Evolutionary conservation across 371 early-diverging fungal species (phyloP).

Genomic region (Syncephalastrum contaminatum): DNA sequence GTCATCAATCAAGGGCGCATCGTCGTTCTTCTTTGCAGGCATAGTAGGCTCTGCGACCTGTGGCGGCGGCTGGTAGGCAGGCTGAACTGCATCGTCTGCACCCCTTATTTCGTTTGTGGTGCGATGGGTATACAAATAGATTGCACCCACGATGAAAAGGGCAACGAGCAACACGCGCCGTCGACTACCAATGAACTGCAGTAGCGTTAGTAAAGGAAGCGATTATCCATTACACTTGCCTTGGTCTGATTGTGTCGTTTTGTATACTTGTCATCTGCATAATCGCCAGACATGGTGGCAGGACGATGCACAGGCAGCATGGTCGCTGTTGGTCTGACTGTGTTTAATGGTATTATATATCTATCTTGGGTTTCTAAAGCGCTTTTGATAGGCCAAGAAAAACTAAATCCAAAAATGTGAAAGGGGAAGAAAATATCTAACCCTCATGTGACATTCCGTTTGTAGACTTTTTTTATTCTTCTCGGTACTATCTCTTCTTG

Average conservation of each 20-base stretch:
- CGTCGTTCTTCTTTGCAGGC: not conserved
- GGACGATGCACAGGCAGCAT: constrained; percentile 44
- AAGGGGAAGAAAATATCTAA: not conserved
- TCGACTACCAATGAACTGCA: constrained; percentile 8
- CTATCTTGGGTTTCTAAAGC: too few relatives aligned
- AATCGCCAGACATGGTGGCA: constrained; percentile 18
- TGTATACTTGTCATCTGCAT: constrained; percentile 27
- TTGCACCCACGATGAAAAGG: constrained; percentile 2
- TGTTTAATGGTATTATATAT: not conserved
- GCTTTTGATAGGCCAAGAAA: not conserved
- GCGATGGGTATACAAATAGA: not conserved
- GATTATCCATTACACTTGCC: not conserved
- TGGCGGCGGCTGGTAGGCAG: too few relatives aligned
- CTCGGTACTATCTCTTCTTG: not conserved
- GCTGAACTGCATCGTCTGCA: too few relatives aligned
- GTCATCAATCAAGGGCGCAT: not conserved
- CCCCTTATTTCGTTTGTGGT: not conserved
- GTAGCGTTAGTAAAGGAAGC: not conserved
- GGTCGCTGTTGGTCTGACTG: constrained; percentile 2
- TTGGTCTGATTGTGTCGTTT: constrained; percentile 27
- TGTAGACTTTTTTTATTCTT: too few relatives aligned
- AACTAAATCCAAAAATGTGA: not conserved
- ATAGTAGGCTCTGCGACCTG: not conserved
- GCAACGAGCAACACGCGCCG: not conserved
- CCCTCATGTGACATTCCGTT: not conserved